A percentile compares a stretch with the other conserved stretches of the same genome.
Conservation (phyloP, 805 yeast species). For the Kazachstania psychrophila region DNA sequence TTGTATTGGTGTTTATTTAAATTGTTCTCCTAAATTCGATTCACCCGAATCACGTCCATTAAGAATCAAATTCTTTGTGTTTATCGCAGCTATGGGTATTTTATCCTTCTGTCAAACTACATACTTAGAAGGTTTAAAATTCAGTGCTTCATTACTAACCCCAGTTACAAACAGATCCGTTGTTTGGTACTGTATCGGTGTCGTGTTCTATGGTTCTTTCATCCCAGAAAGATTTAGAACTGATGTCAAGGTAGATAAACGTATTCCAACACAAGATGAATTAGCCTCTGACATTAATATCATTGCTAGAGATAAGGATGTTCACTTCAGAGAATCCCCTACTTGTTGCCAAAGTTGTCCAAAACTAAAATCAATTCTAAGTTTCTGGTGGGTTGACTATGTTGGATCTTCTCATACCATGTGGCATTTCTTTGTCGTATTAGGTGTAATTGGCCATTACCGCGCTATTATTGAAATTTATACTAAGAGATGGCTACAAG, state of each 20-base stretch:
- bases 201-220: constrained; percentile 75
- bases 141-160: constrained; percentile 45
- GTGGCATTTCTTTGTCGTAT: constrained; percentile 87
- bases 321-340: constrained; percentile 38
- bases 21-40: constrained; percentile 92
- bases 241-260: constrained; percentile 49
- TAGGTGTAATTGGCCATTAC: constrained; percentile 88
- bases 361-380: neutral
- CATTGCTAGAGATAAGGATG: constrained; percentile 25
- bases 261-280: constrained; percentile 31
- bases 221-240: constrained; percentile 84
- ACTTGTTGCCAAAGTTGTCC: constrained; percentile 14
- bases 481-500: constrained; percentile 31
- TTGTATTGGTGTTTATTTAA: constrained; percentile 59
- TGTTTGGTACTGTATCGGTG: constrained; percentile 71
- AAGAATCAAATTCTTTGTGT: constrained; percentile 70
- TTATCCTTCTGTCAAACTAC: constrained; percentile 49
- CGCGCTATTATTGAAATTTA: constrained; percentile 68
- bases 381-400: constrained; percentile 78
- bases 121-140: constrained; percentile 44
- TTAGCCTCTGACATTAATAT: constrained; percentile 24
- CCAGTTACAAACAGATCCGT: constrained; percentile 64
- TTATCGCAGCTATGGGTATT: constrained; percentile 68
- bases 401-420: constrained; percentile 72
- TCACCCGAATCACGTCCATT: constrained; percentile 73